Base-by-base conservation (phyloP, 140 eudicot species). In the Erigeron philadelphicus region DNA sequence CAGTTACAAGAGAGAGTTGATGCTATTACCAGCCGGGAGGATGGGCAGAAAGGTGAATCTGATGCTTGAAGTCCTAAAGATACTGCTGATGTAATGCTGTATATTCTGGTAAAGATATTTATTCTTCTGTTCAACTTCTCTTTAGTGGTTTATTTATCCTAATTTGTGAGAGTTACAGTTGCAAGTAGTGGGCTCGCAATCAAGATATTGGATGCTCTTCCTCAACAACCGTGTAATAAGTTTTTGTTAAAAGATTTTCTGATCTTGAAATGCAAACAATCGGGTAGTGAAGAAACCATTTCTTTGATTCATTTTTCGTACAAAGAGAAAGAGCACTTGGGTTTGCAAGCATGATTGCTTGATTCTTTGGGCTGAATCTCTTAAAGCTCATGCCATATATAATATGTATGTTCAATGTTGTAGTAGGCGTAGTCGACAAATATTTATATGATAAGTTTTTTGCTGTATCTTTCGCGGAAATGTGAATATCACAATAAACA, bases 1-100 rank as follows among this genome's bases (percentile, higher is more conserved):
- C 86, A 93, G 98, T 82, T 93, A 81, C 90, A 93, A 80, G 84
- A 83, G 67, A 87, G 66, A 72, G 75, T 93, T 71, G 79, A 75
- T 72, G 77, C 81, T 57, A 64, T 78, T 9, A 73, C 87, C n/a
- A 77, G 67, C 43, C 86, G 70, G 52, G 85, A 84, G 73, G 96
- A 82, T 41, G 79, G 81, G 40, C 81, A 76, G 62, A 44, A 82
- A 79, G 72, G 81, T 59, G 90, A 77, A 66, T 75, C 73, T 10
- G 88, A 87, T 78, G 78, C 94, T 62, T 88, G 69, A 74, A 44
- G 47, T 62, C 67, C 73, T 66, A 74, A 53, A 74, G 66, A 40
- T 71, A 70, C 76, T 44, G 75, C 68, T 67, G 52, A 76, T 50
- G 60, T 61, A 78, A 71, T 64, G 71, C 35, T 87, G 92, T 80